Evolutionary conservation across 352 stramenopile species (phyloP).

Genomic region (Phytophthora aleatoria): DNA sequence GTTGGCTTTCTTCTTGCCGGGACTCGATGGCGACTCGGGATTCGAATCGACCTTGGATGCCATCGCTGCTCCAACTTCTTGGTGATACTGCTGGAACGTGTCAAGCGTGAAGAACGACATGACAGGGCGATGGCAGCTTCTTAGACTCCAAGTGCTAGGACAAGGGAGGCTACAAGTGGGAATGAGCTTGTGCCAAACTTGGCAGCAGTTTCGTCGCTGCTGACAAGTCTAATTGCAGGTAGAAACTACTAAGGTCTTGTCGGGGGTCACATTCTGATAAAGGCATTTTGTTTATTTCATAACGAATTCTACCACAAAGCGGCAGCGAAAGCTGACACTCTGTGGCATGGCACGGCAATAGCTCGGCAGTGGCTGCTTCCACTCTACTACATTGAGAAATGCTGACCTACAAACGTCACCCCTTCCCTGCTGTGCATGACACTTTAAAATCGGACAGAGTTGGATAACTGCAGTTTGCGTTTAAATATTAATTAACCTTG

Average conservation of each 20-base stretch:
- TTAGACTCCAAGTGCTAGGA: not conserved
- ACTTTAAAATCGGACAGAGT: too few relatives aligned
- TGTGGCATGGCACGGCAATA: too few relatives aligned
- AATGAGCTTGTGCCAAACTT: constrained; percentile 8
- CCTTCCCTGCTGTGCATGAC: too few relatives aligned
- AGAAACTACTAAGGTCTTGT: not conserved
- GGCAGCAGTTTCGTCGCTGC: not conserved
- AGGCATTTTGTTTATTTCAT: too few relatives aligned
- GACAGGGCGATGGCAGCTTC: not conserved
- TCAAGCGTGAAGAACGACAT: constrained; percentile 42
- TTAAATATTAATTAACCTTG: too few relatives aligned
- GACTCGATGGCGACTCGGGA: constrained; percentile 13
- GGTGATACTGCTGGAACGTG: constrained; percentile 35
- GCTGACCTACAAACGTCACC: too few relatives aligned
- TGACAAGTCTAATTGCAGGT: not conserved
- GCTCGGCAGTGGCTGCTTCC: too few relatives aligned
- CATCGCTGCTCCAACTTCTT: constrained; percentile 20
- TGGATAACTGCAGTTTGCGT: too few relatives aligned
- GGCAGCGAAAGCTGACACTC: too few relatives aligned
- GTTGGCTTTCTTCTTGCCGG: not conserved
- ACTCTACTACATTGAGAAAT: too few relatives aligned
- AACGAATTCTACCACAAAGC: too few relatives aligned
- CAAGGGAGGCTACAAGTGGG: not conserved
- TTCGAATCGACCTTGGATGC: constrained; percentile 22
- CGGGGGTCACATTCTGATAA: too few relatives aligned